phyloP scores from a whole-genome alignment of 2,329 filamentous ascomycete species.

The Penicillium sp. region DNA sequence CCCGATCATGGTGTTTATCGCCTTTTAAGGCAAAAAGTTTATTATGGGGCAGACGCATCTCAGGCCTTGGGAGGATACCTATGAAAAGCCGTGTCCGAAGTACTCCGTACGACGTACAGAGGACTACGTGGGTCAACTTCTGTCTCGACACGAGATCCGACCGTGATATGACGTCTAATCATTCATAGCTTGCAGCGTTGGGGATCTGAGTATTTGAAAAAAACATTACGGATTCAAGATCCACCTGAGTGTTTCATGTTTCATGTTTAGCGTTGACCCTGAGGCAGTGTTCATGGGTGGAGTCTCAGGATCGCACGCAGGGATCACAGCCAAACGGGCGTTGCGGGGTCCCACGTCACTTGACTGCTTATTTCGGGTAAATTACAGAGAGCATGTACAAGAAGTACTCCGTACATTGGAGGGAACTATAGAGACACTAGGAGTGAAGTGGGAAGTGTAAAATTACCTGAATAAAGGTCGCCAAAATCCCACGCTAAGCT shows the following conservation, averaged over 20 bases:
- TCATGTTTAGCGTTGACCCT: slow-evolving; percentile 31
- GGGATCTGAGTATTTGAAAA: neutral
- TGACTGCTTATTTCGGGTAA: neutral
- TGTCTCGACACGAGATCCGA: neutral
- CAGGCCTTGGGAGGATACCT: too few relatives aligned
- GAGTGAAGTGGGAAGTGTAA: too few relatives aligned
- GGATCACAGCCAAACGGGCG: slow-evolving; percentile 28
- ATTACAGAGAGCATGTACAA: neutral
- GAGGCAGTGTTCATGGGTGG: slow-evolving; percentile 32
- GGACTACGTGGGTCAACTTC: neutral
- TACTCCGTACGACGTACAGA: neutral
- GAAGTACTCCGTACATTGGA: neutral
- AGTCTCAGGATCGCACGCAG: slow-evolving; percentile 34
- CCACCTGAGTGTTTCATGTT: slow-evolving; percentile 32
- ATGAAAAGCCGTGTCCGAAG: slow-evolving; percentile 6
- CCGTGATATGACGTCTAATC: neutral
- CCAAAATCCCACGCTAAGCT: too few relatives aligned
- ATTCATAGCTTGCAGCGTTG: neutral
- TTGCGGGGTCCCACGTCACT: slow-evolving; percentile 31
- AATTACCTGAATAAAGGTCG: too few relatives aligned
- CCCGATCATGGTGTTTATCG: slow-evolving; percentile 5
- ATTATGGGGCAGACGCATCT: neutral
- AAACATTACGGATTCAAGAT: neutral
- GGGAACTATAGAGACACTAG: too few relatives aligned
- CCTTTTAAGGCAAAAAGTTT: slow-evolving; percentile 3